Evolutionary conservation across 495 filamentous ascomycete genomes (phyloP), one percentile per base, ranked within the genome.

Genomic region (Podospora bellae-mahoneyi): DNA sequence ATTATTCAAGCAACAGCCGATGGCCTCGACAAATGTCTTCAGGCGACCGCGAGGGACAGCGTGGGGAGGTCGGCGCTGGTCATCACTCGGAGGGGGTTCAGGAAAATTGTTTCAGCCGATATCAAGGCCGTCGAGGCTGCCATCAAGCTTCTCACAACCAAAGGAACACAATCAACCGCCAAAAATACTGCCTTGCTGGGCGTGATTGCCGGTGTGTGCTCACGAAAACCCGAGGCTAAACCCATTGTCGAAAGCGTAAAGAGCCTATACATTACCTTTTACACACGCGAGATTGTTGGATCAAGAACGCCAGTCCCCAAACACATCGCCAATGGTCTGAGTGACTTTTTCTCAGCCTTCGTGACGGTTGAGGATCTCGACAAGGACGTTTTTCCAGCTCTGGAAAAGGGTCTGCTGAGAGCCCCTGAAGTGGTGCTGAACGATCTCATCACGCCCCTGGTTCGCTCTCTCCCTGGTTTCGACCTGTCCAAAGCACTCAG

Each of bases 381-480:
- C 60, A 88, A 87, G 65, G 90, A 95, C 54, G 68, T 97, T 44
- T 81, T 93, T 27, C 92, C 95, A 58, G 82, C 92, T 0, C 80
- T 98, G 5, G 95, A 99, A 71, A 96, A 96, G 77, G 89, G 90
- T 1, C 86, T 99, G 54, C 77, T 99, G 55, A 85, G 95, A 77
- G 88, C 95, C 19, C 95, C 95, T 0, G 95, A 99, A 75, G 89
- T 98, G 44, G 88, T 96, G 15, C 81, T 97, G 28, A 86, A 88
- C 68, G 90, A 91, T 67, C 78, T 98, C 44, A 80, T 97, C 48
- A 83, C 88, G 16, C 84, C 88, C 3, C 79, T 97, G 39, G 82
- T 95, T 69, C 75, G 81, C 5, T 84, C 91, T 23, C 80, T 98
- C 27, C 87, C 93, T 1, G 75, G 81, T 0, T 81, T 97, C 66